Percentiles rank a stretch among this genome's conserved stretches.
phyloP scores from a whole-genome alignment of 169 alveolate species.

The Plasmodium chabaudi region DNA sequence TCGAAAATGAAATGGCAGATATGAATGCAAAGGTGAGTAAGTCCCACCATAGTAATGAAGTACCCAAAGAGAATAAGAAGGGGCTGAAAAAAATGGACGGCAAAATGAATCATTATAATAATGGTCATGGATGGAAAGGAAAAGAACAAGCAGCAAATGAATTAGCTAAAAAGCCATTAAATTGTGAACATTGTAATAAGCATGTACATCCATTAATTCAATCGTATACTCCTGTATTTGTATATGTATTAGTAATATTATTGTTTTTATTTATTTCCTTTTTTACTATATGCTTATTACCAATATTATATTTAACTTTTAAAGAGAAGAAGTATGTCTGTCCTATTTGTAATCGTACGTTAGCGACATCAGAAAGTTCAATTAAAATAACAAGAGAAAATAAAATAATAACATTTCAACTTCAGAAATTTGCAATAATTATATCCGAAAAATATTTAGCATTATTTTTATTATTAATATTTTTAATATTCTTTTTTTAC shows the following conservation, averaged over 20 bases:
- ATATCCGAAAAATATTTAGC: slow-evolving; percentile 63
- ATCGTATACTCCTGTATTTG: slow-evolving; percentile 44
- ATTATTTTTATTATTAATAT: slow-evolving; percentile 33
- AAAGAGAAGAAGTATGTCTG: slow-evolving; percentile 44
- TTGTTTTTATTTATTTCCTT: slow-evolving; percentile 36
- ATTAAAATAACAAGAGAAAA: slow-evolving; percentile 59
- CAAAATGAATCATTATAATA: not conserved
- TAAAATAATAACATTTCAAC: slow-evolving; percentile 46
- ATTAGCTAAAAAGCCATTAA: not conserved
- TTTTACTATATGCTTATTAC: slow-evolving; percentile 52
- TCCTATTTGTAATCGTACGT: slow-evolving; percentile 24
- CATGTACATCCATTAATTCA: slow-evolving; percentile 33
- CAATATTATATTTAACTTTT: slow-evolving; percentile 45
- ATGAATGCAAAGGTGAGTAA: slow-evolving; percentile 7
- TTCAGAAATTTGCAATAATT: slow-evolving; percentile 64
- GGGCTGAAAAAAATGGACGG: not conserved
- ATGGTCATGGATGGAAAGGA: not conserved
- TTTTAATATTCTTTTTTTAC: slow-evolving; percentile 63
- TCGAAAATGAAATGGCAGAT: slow-evolving; percentile 43
- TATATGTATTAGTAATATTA: slow-evolving; percentile 19
- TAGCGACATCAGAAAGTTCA: slow-evolving; percentile 24
- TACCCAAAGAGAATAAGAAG: not conserved
- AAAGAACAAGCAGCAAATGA: slow-evolving; percentile 2
- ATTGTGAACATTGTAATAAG: slow-evolving; percentile 37
- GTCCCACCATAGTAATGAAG: not conserved